phyloP scores from a whole-genome alignment of 2,329 filamentous ascomycete genomes.

The Neoscytalidium dimidiatum region DNA sequence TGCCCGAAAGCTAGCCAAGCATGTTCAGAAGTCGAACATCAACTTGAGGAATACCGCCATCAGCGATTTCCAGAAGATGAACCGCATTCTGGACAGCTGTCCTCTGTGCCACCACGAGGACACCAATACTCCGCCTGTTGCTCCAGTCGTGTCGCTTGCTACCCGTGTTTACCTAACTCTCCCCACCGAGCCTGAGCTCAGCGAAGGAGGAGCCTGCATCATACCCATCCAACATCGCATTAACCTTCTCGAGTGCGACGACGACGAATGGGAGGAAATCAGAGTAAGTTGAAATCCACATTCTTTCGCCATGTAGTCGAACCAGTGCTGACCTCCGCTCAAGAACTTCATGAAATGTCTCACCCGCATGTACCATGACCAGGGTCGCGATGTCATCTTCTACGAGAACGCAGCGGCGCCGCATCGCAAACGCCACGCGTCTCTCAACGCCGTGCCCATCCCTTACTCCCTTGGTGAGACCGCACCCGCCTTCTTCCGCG shows the following conservation, averaged over 20 bases:
- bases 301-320: background rate
- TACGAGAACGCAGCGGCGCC: constrained; percentile 94
- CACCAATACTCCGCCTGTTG: constrained; percentile 69
- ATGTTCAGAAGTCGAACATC: constrained; percentile 83
- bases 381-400: constrained; percentile 89
- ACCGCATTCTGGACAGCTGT: constrained; percentile 81
- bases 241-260: constrained; percentile 96
- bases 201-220: constrained; percentile 80
- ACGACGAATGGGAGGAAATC: constrained; percentile 99
- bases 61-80: constrained; percentile 85
- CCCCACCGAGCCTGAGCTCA: constrained; percentile 85
- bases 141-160: constrained; percentile 81
- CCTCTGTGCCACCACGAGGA: constrained; percentile 94
- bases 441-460: constrained; percentile 82
- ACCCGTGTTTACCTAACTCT: constrained; percentile 88
- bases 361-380: constrained; percentile 90
- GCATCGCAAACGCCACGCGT: constrained; percentile 76
- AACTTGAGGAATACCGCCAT: constrained; percentile 88
- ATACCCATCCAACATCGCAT: constrained; percentile 83
- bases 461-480: constrained; percentile 90
- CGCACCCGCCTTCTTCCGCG: constrained; percentile 91
- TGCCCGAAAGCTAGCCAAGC: constrained; percentile 81
- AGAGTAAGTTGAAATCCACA: constrained; percentile 46
- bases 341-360: constrained; percentile 95
- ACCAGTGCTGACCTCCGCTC: constrained; percentile 56